phyloP scores from a whole-genome alignment of 1,139 yeast species.

The Lodderomyces beijingensis region DNA sequence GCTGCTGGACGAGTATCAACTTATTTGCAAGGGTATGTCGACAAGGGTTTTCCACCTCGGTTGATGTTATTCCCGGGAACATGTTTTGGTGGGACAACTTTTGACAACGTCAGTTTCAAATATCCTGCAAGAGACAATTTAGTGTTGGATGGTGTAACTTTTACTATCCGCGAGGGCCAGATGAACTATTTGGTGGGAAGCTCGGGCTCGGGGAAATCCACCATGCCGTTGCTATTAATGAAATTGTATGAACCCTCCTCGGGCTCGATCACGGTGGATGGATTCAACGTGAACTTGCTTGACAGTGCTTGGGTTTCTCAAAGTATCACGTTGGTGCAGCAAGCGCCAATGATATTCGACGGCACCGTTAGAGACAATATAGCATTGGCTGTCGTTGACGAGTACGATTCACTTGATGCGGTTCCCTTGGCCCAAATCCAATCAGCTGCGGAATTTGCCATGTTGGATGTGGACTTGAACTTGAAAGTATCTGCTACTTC shows the following conservation, averaged over 20 bases:
- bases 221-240: slow-evolving; percentile 60
- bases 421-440: slow-evolving; percentile 25
- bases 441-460: slow-evolving; percentile 51
- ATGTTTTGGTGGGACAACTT: slow-evolving; percentile 43
- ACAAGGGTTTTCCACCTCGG: background rate
- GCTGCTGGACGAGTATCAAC: slow-evolving; percentile 43
- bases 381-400: slow-evolving; percentile 35
- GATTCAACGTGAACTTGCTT: slow-evolving; percentile 38
- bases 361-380: slow-evolving; percentile 61
- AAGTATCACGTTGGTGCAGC: slow-evolving; percentile 71
- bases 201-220: slow-evolving; percentile 93
- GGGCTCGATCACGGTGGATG: slow-evolving; percentile 71
- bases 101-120: slow-evolving; percentile 52
- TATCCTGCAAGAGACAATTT: slow-evolving; percentile 55
- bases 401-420: slow-evolving; percentile 19
- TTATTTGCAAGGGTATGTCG: slow-evolving; percentile 8
- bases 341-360: slow-evolving; percentile 60
- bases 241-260: slow-evolving; percentile 48
- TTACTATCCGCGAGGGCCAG: slow-evolving; percentile 43
- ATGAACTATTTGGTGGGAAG: slow-evolving; percentile 70
- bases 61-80: slow-evolving; percentile 23
- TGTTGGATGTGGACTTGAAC: slow-evolving; percentile 53
- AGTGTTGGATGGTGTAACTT: slow-evolving; percentile 42
- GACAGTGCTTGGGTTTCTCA: slow-evolving; percentile 52
- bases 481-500: slow-evolving; percentile 47